These are phyloP conservation scores for Paragyromitra xinjiangensis DNA, from an alignment of 495 filamentous ascomycete genomes.

Conservation along the genomic window DNA sequence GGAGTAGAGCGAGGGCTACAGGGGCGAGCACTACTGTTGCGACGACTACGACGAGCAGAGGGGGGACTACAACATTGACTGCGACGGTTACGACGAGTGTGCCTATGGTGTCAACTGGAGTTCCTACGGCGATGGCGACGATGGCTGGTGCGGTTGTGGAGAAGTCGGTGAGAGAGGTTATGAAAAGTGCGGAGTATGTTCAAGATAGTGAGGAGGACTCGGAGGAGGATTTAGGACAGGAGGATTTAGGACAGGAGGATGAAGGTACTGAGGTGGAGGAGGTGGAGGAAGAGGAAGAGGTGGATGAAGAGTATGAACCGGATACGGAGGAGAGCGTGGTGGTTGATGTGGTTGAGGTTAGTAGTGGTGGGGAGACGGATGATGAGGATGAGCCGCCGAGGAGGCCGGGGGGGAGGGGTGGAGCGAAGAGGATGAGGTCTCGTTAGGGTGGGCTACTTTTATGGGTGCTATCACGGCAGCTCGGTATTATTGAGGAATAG, in stretches of 20 bases:
- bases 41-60: neutral
- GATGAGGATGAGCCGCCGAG: slow-evolving; percentile 36
- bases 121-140: neutral
- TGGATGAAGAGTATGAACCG: slow-evolving; percentile 46
- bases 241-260: slow-evolving; percentile 44
- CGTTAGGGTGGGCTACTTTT: neutral
- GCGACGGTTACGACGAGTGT: neutral
- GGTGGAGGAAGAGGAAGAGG: slow-evolving; percentile 39
- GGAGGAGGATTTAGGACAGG: slow-evolving; percentile 34
- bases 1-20: slow-evolving; percentile 36
- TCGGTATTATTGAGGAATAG: neutral
- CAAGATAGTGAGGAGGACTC: slow-evolving; percentile 34
- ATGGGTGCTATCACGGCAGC: neutral
- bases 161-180: neutral
- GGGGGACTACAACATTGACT: neutral
- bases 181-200: slow-evolving; percentile 23
- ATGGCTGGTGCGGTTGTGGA: slow-evolving; percentile 25
- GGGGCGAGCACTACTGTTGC: neutral
- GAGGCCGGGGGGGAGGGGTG: slow-evolving; percentile 8
- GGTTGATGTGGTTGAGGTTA: slow-evolving; percentile 43
- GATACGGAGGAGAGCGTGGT: slow-evolving; percentile 55
- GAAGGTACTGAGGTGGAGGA: slow-evolving; percentile 43
- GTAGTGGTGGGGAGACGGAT: slow-evolving; percentile 14
- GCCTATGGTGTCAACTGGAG: neutral
- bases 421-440: slow-evolving; percentile 35